Evolutionary conservation across 106 monocot species (phyloP).

Genomic region (Dendrobium huoshanense): DNA sequence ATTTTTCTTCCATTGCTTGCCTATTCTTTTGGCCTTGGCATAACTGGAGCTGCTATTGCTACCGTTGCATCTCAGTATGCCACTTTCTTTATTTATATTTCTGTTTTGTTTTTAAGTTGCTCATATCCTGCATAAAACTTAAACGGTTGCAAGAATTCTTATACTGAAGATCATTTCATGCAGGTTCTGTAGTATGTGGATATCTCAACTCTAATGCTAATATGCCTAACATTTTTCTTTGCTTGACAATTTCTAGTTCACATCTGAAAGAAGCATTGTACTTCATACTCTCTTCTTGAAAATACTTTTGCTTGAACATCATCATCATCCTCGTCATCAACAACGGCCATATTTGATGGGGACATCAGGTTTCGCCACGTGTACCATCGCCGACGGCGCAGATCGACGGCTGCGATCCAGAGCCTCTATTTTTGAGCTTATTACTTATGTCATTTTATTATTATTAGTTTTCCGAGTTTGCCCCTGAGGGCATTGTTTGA

Average conservation of each 20-base stretch:
- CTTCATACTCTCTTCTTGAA: not conserved
- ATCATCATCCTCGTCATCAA: not conserved
- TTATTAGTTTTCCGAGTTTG: too few relatives aligned
- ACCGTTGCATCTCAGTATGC: conserved; percentile 94
- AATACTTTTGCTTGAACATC: not conserved
- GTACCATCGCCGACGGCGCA: too few relatives aligned
- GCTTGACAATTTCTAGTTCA: not conserved
- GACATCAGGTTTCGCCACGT: too few relatives aligned
- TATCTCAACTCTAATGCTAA: not conserved
- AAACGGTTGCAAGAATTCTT: conserved; percentile 1
- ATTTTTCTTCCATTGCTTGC: conserved; percentile 76
- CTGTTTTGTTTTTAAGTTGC: conserved; percentile 4
- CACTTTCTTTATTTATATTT: not conserved
- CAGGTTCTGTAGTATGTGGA: not conserved
- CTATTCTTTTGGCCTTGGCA: conserved; percentile 62
- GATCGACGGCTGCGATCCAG: too few relatives aligned
- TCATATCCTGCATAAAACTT: not conserved
- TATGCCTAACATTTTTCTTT: not conserved
- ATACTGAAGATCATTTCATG: not conserved
- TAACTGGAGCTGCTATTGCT: conserved; percentile 87
- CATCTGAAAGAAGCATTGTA: not conserved
- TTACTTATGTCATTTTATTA: too few relatives aligned
- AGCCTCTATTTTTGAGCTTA: too few relatives aligned
- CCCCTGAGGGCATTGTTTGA: too few relatives aligned
- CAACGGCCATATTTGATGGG: not conserved